Conservation (phyloP, 352 stramenopile species). For the Pythium plurisporium region DNA sequence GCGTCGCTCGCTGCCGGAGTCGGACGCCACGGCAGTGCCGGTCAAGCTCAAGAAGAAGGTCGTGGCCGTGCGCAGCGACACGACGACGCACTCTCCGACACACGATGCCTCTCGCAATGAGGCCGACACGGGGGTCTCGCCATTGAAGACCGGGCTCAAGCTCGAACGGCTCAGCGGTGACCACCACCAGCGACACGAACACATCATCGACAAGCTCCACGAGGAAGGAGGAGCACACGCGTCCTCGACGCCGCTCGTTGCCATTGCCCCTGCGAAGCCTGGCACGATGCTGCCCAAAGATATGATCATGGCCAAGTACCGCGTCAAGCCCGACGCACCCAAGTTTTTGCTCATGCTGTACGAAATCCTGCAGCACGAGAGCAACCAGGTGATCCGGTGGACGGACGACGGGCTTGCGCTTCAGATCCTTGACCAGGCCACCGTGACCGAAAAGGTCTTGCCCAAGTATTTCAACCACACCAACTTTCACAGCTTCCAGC, state of each 20-base stretch:
- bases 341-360: constrained; percentile 57
- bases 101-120: too few species aligned
- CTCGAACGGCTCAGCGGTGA: too few species aligned
- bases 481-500: constrained; percentile 86
- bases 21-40: neutral
- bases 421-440: constrained; percentile 41
- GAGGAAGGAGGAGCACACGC: neutral
- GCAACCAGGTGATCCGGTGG: constrained; percentile 47
- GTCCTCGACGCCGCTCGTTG: neutral
- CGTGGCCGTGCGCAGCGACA: constrained; percentile 3
- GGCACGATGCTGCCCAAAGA: constrained; percentile 2
- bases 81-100: too few species aligned
- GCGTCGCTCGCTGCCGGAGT: neutral
- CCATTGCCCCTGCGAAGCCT: constrained; percentile 12
- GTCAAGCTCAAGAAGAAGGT: constrained; percentile 21
- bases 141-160: too few species aligned
- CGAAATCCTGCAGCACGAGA: constrained; percentile 48
- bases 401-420: constrained; percentile 38
- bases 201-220: neutral
- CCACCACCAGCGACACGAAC: neutral
- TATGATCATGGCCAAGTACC: constrained; percentile 18
- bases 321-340: constrained; percentile 36
- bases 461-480: constrained; percentile 89
- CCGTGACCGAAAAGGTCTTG: constrained; percentile 67
- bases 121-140: too few species aligned